phyloP scores from a whole-genome alignment of 108 stramenopile species.

The Pelagomonas calceolata region DNA sequence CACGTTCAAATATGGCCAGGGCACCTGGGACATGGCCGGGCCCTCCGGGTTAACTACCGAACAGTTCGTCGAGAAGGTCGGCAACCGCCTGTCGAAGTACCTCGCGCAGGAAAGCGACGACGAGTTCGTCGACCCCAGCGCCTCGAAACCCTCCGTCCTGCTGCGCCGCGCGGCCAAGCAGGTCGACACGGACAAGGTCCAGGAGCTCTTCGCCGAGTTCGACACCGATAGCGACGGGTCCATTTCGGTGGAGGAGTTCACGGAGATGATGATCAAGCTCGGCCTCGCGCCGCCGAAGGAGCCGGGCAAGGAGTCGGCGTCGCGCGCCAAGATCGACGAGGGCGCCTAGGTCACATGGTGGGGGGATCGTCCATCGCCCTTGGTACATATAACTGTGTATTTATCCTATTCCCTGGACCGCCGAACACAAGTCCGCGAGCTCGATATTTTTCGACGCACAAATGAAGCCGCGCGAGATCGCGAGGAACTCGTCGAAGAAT shows the following conservation, averaged over 20 bases:
- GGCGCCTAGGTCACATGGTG: background rate
- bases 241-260: constrained; percentile 77
- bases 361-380: too few relatives aligned
- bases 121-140: constrained; percentile 1
- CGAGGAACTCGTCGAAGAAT: too few relatives aligned
- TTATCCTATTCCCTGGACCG: too few relatives aligned
- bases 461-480: too few relatives aligned
- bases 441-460: too few relatives aligned
- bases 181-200: constrained; percentile 69
- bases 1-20: constrained; percentile 90
- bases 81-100: constrained; percentile 74
- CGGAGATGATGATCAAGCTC: constrained; percentile 76
- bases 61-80: constrained; percentile 83
- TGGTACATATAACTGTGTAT: too few relatives aligned
- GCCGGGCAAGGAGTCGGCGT: background rate
- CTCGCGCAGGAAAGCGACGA: constrained; percentile 63
- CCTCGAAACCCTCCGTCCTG: constrained; percentile 56
- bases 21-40: constrained; percentile 87
- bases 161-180: constrained; percentile 55
- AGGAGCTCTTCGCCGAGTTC: constrained; percentile 67
- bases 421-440: too few relatives aligned
- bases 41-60: constrained; percentile 85
- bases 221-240: constrained; percentile 75
- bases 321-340: background rate
- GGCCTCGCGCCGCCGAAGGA: constrained; percentile 71